Evolutionary conservation across 179 eudicot species (phyloP).

Genomic region (Sideroxylon spinosum): DNA sequence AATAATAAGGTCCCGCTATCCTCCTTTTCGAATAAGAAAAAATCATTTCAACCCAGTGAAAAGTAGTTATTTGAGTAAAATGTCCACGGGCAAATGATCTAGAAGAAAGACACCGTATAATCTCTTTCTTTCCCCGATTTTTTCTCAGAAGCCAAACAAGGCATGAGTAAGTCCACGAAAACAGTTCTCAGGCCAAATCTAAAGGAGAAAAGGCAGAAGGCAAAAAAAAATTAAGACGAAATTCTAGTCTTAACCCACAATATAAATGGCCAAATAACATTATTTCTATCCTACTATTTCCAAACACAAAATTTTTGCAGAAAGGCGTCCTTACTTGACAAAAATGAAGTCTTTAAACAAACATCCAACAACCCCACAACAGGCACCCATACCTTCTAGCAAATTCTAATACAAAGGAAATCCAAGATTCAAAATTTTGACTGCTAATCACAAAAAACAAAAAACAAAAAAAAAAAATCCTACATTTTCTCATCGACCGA

Average conservation of each 20-base stretch:
- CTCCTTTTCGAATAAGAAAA: no score
- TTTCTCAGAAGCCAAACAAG: slow-evolving; percentile 4
- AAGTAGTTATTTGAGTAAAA: no score
- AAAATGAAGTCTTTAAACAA: not conserved
- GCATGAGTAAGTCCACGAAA: not conserved
- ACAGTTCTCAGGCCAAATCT: not conserved
- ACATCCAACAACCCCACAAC: not conserved
- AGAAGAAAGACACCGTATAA: not conserved
- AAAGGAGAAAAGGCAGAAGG: no score
- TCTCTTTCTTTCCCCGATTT: not conserved
- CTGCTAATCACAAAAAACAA: no score
- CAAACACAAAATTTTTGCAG: not conserved
- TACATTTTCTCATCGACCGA: slow-evolving; percentile 11
- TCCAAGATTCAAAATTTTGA: not conserved
- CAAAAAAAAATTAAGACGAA: no score
- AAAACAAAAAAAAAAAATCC: not conserved
- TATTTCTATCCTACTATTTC: not conserved
- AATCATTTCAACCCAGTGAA: no score
- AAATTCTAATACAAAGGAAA: not conserved
- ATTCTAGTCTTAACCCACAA: not conserved
- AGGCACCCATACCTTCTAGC: not conserved
- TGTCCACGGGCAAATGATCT: no score
- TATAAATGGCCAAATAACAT: not conserved
- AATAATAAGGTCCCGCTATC: not conserved
- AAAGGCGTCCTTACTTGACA: not conserved